A percentile compares a stretch with the other conserved stretches of the same genome.
Evolutionary conservation across 106 monocot genomes (phyloP).

Genomic region (Allium sativum): DNA sequence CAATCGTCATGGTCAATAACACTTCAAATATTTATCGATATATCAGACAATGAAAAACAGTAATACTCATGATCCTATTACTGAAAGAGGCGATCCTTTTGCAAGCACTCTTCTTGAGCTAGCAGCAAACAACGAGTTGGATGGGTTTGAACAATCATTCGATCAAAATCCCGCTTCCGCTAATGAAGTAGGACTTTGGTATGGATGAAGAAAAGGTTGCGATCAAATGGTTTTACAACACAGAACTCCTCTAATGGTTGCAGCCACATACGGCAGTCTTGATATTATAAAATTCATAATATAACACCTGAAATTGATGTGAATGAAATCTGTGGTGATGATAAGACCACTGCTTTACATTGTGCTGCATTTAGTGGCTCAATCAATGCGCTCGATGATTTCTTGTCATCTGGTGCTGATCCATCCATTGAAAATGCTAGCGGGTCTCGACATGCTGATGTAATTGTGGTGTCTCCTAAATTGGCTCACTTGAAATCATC

Average conservation of each 20-base stretch:
- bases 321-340: slow-evolving; percentile 31
- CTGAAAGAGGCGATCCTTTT: slow-evolving; percentile 36
- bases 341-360: slow-evolving; percentile 56
- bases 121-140: slow-evolving; percentile 46
- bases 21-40: no score
- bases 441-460: slow-evolving; percentile 39
- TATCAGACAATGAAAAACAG: no score
- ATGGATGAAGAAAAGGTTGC: slow-evolving; percentile 36
- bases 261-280: slow-evolving; percentile 59
- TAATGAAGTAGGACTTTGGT: slow-evolving; percentile 46
- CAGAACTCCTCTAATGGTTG: slow-evolving; percentile 70
- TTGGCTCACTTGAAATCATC: slow-evolving; percentile 12
- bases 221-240: slow-evolving; percentile 48
- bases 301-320: slow-evolving; percentile 20
- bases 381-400: slow-evolving; percentile 32
- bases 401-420: slow-evolving; percentile 54
- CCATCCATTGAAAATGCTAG: slow-evolving; percentile 12
- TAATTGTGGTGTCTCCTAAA: slow-evolving; percentile 26
- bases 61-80: slow-evolving; percentile 68
- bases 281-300: slow-evolving; percentile 32
- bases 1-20: no score
- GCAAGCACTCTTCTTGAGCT: slow-evolving; percentile 34
- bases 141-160: slow-evolving; percentile 18
- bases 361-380: slow-evolving; percentile 58
- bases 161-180: slow-evolving; percentile 20